phyloP scores from a whole-genome alignment of 371 early-diverging fungal species.

The Amoeboaphelidium occidentale region DNA sequence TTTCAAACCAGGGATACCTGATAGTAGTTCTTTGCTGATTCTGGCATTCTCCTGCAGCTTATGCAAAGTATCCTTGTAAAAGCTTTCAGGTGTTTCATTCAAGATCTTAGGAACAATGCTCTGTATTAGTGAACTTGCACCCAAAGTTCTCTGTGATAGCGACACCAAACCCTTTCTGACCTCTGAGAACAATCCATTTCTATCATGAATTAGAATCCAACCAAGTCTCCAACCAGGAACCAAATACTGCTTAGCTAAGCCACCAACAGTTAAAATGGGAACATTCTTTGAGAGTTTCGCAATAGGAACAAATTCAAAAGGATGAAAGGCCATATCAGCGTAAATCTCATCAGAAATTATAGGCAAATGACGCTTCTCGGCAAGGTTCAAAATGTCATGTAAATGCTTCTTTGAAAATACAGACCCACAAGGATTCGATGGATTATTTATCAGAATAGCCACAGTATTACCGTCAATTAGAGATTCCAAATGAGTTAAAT shows the following conservation, averaged over 20 bases:
- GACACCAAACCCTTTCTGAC: constrained; percentile 39
- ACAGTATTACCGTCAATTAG: constrained; percentile 54
- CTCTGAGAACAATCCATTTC: constrained; percentile 22
- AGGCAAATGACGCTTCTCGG: constrained; percentile 48
- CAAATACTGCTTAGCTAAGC: constrained; percentile 68
- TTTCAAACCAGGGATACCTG: constrained; percentile 39
- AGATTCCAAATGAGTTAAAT: constrained; percentile 47
- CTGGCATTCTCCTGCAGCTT: constrained; percentile 41
- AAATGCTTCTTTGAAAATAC: constrained; percentile 49
- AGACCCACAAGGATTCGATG: constrained; percentile 52
- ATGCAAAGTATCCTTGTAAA: constrained; percentile 35
- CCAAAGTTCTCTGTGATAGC: constrained; percentile 47
- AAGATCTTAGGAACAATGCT: constrained; percentile 53
- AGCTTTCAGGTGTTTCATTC: constrained; percentile 31
- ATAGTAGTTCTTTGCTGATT: constrained; percentile 26
- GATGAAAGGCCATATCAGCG: constrained; percentile 35
- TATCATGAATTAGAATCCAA: constrained; percentile 64
- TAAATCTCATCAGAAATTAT: constrained; percentile 82
- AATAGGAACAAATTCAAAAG: constrained; percentile 27
- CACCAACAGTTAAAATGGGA: constrained; percentile 58
- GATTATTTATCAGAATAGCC: constrained; percentile 59
- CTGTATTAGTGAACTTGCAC: constrained; percentile 55
- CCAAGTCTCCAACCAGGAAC: constrained; percentile 81
- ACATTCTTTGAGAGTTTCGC: constrained; percentile 48
- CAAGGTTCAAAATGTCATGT: constrained; percentile 33